A percentile compares a stretch with the other conserved stretches of the same genome.
Evolutionary conservation across 306 rosid genomes (phyloP).

Genomic region (Medicago truncatula): MtrunA17r5.0-ANR NC_053046.1:42609501-42610000

Average conservation of each 20-base stretch:
- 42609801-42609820: constrained; percentile 63
- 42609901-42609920: constrained; percentile 54
- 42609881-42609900: constrained; percentile 60
- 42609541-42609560: constrained; percentile 54
- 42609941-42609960: constrained; percentile 54
- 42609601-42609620: constrained; percentile 49
- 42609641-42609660: constrained; percentile 59
- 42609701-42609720: constrained; percentile 55
- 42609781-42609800: constrained; percentile 52
- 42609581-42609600: constrained; percentile 70
- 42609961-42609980: constrained; percentile 50
- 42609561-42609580: constrained; percentile 56
- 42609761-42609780: constrained; percentile 50
- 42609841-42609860: constrained; percentile 57
- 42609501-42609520: constrained; percentile 71
- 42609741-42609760: constrained; percentile 57
- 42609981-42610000: constrained; percentile 69
- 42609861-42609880: constrained; percentile 55
- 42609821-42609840: constrained; percentile 45
- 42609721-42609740: constrained; percentile 63
- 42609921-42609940: constrained; percentile 49
- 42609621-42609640: constrained; percentile 62
- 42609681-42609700: constrained; percentile 66
- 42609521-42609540: constrained; percentile 59
- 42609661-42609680: constrained; percentile 58